Conservation (phyloP, 2,329 filamentous ascomycete genomes). For the Ceratocystis ficicola region DNA sequence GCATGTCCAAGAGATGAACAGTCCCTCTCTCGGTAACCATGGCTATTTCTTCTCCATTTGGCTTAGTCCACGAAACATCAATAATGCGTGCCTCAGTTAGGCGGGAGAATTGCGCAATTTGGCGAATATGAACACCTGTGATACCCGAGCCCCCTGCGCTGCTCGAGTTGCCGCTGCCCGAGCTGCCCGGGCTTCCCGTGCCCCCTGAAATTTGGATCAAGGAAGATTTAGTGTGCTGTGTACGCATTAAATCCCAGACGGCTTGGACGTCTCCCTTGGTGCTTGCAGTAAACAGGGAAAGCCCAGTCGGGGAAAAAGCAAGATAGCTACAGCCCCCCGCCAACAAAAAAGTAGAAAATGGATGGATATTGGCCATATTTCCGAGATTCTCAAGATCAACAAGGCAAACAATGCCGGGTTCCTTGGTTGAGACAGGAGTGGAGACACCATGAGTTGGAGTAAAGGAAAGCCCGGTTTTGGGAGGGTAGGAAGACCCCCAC, state of each 20-base stretch:
- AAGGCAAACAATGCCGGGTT: constrained; percentile 63
- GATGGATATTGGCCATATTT: constrained; percentile 42
- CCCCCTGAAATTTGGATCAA: constrained; percentile 39
- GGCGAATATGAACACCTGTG: constrained; percentile 54
- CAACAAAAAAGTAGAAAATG: constrained; percentile 57
- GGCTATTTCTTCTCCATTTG: constrained; percentile 69
- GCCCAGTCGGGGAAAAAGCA: constrained; percentile 61
- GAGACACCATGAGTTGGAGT: constrained; percentile 61
- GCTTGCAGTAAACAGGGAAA: constrained; percentile 66
- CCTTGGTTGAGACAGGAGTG: constrained; percentile 46
- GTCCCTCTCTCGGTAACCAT: constrained; percentile 93
- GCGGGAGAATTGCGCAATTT: constrained; percentile 77
- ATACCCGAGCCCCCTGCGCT: constrained; percentile 32
- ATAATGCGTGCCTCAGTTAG: constrained; percentile 86
- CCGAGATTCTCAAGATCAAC: constrained; percentile 54
- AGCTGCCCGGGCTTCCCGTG: constrained; percentile 31
- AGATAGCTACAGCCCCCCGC: constrained; percentile 68
- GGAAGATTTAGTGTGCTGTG: constrained; percentile 51
- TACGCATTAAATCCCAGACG: constrained; percentile 65
- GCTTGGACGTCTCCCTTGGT: constrained; percentile 73
- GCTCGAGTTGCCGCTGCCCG: constrained; percentile 25
- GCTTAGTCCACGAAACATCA: constrained; percentile 76
- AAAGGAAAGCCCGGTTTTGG: constrained; percentile 38
- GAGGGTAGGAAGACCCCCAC: constrained; percentile 36
- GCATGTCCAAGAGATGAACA: constrained; percentile 81